Conservation (phyloP, 108 stramenopile species). For the Skeletonema menzelii region DNA sequence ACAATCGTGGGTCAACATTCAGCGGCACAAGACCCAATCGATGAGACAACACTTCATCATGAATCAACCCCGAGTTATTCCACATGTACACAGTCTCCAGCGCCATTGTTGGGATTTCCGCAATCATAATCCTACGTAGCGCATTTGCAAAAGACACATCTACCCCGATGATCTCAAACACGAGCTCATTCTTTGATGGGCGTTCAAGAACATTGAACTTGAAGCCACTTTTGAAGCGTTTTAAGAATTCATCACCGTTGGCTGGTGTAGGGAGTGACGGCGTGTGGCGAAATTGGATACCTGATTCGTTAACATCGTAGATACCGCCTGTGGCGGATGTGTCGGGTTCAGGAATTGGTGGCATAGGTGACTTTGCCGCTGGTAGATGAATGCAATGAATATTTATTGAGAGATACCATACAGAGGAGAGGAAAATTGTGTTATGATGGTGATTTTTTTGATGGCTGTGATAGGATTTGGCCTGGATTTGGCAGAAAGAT, state of each 20-base stretch:
- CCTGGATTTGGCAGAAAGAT: too few species aligned
- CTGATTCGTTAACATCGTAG: conserved; percentile 72
- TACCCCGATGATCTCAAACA: conserved; percentile 88
- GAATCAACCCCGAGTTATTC: conserved; percentile 89
- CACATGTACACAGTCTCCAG: conserved; percentile 93
- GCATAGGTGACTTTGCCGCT: background rate
- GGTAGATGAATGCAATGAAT: too few species aligned
- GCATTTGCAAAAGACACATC: conserved; percentile 96
- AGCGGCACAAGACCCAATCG: conserved; percentile 94
- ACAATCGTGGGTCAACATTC: conserved; percentile 72
- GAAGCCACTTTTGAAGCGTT: conserved; percentile 46
- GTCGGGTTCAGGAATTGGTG: conserved; percentile 1
- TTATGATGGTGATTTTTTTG: too few species aligned
- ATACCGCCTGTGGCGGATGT: conserved; percentile 36
- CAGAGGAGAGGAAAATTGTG: too few species aligned
- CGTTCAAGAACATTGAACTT: conserved; percentile 62
- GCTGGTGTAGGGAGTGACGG: conserved; percentile 44
- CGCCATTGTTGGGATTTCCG: conserved; percentile 93
- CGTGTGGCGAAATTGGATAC: conserved; percentile 65
- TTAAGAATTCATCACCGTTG: conserved; percentile 62
- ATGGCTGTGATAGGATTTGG: background rate
- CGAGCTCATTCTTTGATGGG: conserved; percentile 64
- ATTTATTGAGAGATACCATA: too few species aligned
- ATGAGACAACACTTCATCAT: conserved; percentile 96
- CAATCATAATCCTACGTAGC: conserved; percentile 92